phyloP scores from a whole-genome alignment of 192 early-diverging fungal species.

The Allomyces macrogynus region DNA sequence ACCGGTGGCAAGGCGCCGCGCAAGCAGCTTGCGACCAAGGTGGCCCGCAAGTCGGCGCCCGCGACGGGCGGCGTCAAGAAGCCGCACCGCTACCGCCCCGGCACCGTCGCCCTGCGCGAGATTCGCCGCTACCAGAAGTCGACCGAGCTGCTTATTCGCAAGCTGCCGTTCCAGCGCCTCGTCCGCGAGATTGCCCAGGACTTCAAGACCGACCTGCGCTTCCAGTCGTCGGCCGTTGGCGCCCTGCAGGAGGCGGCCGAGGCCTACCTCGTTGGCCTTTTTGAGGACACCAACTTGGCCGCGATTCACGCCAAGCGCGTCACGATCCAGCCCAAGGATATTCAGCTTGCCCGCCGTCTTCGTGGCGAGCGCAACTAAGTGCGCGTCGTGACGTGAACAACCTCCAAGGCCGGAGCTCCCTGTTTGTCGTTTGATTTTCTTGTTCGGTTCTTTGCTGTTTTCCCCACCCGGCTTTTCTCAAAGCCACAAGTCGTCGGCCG shows the following conservation, averaged over 20 bases:
- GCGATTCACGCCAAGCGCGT: conserved; percentile 99
- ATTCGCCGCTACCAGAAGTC: conserved; percentile 92
- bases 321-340: conserved; percentile 99
- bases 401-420: too few species aligned
- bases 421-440: not conserved
- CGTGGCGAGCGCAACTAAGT: conserved; percentile 46
- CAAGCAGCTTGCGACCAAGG: conserved; percentile 88
- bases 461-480: conserved; percentile 3
- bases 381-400: too few species aligned
- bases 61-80: conserved; percentile 91
- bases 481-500: conserved; percentile 1
- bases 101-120: conserved; percentile 80
- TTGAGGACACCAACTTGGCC: conserved; percentile 98
- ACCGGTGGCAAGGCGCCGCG: too few species aligned
- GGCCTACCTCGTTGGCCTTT: conserved; percentile 71
- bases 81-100: not conserved
- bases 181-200: conserved; percentile 99
- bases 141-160: conserved; percentile 82
- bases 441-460: conserved; percentile 1
- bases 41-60: conserved; percentile 86
- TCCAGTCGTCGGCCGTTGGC: conserved; percentile 97
- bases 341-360: conserved; percentile 92
- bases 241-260: conserved; percentile 99
- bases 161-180: conserved; percentile 85
- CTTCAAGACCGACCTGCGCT: conserved; percentile 97